Evolutionary conservation across 2,329 filamentous ascomycete species (phyloP), one percentile per base, ranked within the genome.

Genomic region (Cladosporium colombiae): DNA sequence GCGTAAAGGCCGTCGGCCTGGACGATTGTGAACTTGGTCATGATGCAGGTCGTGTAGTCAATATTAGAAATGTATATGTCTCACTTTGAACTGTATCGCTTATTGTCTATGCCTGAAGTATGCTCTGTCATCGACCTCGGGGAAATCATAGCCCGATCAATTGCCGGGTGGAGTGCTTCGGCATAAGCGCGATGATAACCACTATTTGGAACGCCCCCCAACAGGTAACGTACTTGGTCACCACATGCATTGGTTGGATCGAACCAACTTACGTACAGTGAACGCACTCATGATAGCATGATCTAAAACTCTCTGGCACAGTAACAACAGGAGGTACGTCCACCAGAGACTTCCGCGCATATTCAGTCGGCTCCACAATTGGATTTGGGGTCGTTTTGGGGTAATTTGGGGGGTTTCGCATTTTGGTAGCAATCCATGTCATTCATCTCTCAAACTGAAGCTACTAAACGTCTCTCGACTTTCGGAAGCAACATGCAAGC

Each of bases 1-100:
- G 69, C 66, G 37, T 75, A 72, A 18, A 74, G 67, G 27, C 73
- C 73, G 56, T 75, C 73, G 5, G 72, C 73, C 57, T 75, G 72
- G 18, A 75, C 70, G 62, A 75, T 71, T 6, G 73, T 74, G 65
- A 71, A 73, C 5, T 69, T 73, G 4, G 70, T 25, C 61, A 63
- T 63, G n/a, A 5, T 27, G 10, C 11, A 13, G 5, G 10, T 2
- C 1, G 16, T 21, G 14, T 11, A n/a, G 1, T 33, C 31, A 13
- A 33, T 55, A 6, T 29, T 33, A 11, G 4, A 21, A 33, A 13
- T 33, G 29, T 31, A 33, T 10, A 13, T 33, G 29, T 55, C 52
- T 53, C n/a, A 33, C 4, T 10, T 33, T 29, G 18, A 21, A 11
- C 4, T 55, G 18, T n/a, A 33, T 33, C 25, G 31, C 16, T 29